These are phyloP conservation scores for Metarhizium humberi DNA, from an alignment of 2,329 filamentous ascomycete genomes.

Conservation along the genomic window DNA sequence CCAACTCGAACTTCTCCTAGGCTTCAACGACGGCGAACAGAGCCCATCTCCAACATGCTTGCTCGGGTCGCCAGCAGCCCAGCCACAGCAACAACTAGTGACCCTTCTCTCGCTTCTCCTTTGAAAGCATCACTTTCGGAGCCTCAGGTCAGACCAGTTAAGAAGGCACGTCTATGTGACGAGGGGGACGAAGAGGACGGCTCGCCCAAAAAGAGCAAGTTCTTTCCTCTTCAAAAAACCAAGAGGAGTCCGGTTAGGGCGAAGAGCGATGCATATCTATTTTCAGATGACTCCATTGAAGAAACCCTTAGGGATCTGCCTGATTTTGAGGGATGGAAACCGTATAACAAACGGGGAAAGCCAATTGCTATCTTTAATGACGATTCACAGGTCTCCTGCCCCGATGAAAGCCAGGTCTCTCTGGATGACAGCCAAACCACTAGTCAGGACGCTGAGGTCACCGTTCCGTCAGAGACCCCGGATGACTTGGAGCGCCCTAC, in stretches of 20 bases:
- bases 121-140: slow-evolving; percentile 12
- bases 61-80: slow-evolving; percentile 15
- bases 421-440: slow-evolving; percentile 2
- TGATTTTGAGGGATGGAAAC: slow-evolving; percentile 40
- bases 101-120: slow-evolving; percentile 6
- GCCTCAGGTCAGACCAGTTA: slow-evolving; percentile 33
- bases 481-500: not conserved
- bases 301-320: slow-evolving; percentile 42
- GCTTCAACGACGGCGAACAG: slow-evolving; percentile 39
- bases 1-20: slow-evolving; percentile 26
- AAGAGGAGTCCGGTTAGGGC: slow-evolving; percentile 16
- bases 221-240: slow-evolving; percentile 32
- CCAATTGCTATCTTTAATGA: slow-evolving; percentile 38
- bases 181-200: slow-evolving; percentile 26
- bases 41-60: slow-evolving; percentile 39
- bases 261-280: slow-evolving; percentile 32
- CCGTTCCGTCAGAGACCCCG: not conserved
- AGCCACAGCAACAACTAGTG: slow-evolving; percentile 7
- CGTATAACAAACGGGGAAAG: slow-evolving; percentile 23
- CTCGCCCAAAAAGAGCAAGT: slow-evolving; percentile 40
- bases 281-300: slow-evolving; percentile 50
- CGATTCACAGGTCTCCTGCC: slow-evolving; percentile 16
- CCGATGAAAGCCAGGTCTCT: slow-evolving; percentile 8
- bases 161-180: slow-evolving; percentile 47
- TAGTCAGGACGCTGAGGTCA: not conserved